Percentiles rank a stretch among this genome's conserved stretches.
These are phyloP conservation scores for Celoporthe dispersa DNA, from an alignment of 2,329 filamentous ascomycete genomes.

Conservation along the genomic window DNA sequence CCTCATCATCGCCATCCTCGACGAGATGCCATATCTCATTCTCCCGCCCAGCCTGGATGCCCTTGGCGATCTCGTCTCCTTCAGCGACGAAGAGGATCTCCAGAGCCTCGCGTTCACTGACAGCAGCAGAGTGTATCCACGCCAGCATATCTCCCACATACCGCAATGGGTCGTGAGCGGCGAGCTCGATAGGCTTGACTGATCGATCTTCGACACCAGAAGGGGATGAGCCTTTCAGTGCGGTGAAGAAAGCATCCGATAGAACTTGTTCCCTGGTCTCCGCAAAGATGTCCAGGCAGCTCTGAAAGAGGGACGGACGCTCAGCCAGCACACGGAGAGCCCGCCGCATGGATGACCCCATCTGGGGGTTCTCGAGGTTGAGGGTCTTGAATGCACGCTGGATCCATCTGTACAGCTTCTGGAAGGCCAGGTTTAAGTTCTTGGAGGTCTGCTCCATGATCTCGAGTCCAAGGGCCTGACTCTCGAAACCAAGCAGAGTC, in stretches of 20 bases:
- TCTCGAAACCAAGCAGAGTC: constrained; percentile 84
- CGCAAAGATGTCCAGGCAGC: constrained; percentile 89
- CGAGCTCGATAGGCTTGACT: constrained; percentile 90
- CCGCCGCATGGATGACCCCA: constrained; percentile 80
- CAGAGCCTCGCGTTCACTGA: constrained; percentile 90
- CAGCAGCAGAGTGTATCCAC: constrained; percentile 92
- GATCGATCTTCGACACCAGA: constrained; percentile 62
- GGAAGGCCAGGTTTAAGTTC: constrained; percentile 84
- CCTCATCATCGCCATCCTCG: constrained; percentile 57
- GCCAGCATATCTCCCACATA: constrained; percentile 98
- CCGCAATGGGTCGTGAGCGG: constrained; percentile 86
- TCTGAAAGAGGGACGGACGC: constrained; percentile 87
- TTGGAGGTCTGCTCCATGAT: constrained; percentile 91
- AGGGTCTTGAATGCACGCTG: constrained; percentile 90
- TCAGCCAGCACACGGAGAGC: constrained; percentile 88
- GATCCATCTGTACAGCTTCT: constrained; percentile 95
- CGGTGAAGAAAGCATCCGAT: constrained; percentile 86
- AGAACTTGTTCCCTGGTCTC: constrained; percentile 86
- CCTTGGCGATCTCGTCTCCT: constrained; percentile 83
- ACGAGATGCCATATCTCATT: constrained; percentile 82
- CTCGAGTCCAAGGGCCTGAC: constrained; percentile 84
- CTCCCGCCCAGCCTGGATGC: constrained; percentile 77
- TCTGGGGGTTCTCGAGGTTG: constrained; percentile 92
- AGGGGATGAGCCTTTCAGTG: constrained; percentile 74
- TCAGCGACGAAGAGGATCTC: constrained; percentile 91